Percentiles rank a stretch among this genome's conserved stretches.
These are phyloP conservation scores for Termitomyces sp. DNA, from an alignment of 768 basidiomycete genomes.

Conservation along the genomic window DNA sequence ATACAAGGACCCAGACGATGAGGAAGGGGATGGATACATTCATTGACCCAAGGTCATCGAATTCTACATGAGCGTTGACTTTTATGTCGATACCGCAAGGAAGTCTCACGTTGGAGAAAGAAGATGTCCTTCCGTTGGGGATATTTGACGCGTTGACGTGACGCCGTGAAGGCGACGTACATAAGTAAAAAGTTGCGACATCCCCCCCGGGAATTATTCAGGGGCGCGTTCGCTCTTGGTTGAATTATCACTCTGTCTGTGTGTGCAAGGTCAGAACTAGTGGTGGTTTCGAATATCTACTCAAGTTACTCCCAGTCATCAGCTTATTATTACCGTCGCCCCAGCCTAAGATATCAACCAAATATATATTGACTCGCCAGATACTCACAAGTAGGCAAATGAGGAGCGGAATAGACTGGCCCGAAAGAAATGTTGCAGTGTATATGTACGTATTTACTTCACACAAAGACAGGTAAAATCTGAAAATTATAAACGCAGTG, in stretches of 20 bases:
- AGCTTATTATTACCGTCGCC: not conserved
- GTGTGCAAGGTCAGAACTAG: not conserved
- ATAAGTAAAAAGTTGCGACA: slow-evolving; percentile 8
- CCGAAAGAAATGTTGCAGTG: not conserved
- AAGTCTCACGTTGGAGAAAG: slow-evolving; percentile 10
- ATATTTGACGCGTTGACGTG: slow-evolving; percentile 14
- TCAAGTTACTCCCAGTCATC: not conserved
- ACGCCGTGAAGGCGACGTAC: slow-evolving; percentile 13
- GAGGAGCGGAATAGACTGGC: slow-evolving; percentile 10
- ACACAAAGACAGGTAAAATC: not conserved
- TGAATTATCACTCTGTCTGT: not conserved
- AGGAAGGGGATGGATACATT: slow-evolving; percentile 13
- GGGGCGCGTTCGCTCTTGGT: slow-evolving; percentile 5
- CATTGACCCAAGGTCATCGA: slow-evolving; percentile 9
- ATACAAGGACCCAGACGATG: slow-evolving; percentile 4
- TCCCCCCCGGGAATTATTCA: slow-evolving; percentile 18
- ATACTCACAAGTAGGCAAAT: slow-evolving; percentile 15
- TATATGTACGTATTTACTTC: slow-evolving; percentile 4
- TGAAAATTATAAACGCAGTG: not conserved
- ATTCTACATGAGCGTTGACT: not conserved
- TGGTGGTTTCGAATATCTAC: not conserved
- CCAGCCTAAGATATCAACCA: not conserved
- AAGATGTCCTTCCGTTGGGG: slow-evolving; percentile 8
- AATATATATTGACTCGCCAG: not conserved
- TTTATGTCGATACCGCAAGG: slow-evolving; percentile 8